Evolutionary conservation across 345 rosid species (phyloP), one percentile per base, ranked within the genome.

Genomic region (Hibiscus mutabilis): DNA sequence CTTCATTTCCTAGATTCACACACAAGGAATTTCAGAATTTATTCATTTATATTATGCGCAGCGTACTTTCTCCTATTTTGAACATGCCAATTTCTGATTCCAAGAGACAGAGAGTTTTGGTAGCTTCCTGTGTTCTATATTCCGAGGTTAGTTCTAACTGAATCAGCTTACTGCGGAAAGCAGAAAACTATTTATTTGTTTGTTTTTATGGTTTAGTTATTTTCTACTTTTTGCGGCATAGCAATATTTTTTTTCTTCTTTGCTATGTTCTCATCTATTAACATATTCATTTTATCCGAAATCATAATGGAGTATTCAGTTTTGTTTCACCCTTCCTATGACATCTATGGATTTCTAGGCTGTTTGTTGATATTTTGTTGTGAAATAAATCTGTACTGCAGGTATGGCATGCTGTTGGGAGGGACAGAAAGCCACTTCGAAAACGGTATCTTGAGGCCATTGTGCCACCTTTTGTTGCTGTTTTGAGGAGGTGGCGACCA

Each of bases 11-110:
- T n/a, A 21, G 16, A 52, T 15, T 33, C 55, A 35, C 55, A 5
- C 27, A 31, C 13, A 4, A 44, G 25, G 66, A 44, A 15, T 63
- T 63, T 55, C 18, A 37, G 22, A 35, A 52, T 64, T 72, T 29
- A 62, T 55, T 33, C 18, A 18, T 51, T 76, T 71, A 67, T 56
- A 76, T 33, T 16, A 58, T 75, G 40, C 74, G 68, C 93, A 96
- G 99, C 80, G 98, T 96, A 69, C 97, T 96, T 77, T 96, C 99
- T 75, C 98, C 99, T 62, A 82, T 92, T 77, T 77, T 96, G 66
- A 96, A 96, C 83, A 91, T 96, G 97, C 96, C 97, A 62, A 85
- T 91, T 80, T 87, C 98, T 40, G 99, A 96, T 79, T 96, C 99
- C 70, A 96, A 91, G 86, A 85, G 98, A 79, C 99, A 90, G 75